A percentile compares a stretch with the other conserved stretches of the same genome.
These are phyloP conservation scores for Scheffersomyces spartinae DNA, from an alignment of 805 yeast genomes.

Conservation along the genomic window DNA sequence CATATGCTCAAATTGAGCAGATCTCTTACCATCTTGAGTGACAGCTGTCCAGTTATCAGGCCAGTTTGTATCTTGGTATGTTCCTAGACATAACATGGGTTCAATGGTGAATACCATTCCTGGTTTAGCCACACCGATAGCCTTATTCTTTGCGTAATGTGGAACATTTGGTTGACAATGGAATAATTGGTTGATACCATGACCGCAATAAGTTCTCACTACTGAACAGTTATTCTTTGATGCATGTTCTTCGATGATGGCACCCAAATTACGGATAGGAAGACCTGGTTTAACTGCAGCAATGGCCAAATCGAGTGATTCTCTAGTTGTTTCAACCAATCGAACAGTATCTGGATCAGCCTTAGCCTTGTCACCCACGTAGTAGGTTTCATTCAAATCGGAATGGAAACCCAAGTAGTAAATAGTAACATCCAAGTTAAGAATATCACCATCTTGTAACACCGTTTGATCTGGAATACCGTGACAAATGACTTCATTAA, in stretches of 20 bases:
- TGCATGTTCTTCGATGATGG: conserved; percentile 81
- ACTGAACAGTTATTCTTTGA: conserved; percentile 68
- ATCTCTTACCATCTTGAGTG: conserved; percentile 78
- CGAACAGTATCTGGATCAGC: conserved; percentile 74
- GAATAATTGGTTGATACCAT: conserved; percentile 79
- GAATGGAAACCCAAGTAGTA: conserved; percentile 86
- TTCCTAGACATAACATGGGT: conserved; percentile 89
- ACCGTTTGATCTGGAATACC: conserved; percentile 91
- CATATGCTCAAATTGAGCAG: conserved; percentile 96
- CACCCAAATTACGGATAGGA: conserved; percentile 78
- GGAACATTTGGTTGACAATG: conserved; percentile 91
- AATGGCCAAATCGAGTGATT: conserved; percentile 76
- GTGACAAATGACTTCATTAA: conserved; percentile 93
- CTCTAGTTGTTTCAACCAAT: conserved; percentile 81
- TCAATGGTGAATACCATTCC: conserved; percentile 97
- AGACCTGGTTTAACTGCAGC: conserved; percentile 82
- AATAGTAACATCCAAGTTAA: conserved; percentile 80
- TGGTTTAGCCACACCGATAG: conserved; percentile 86
- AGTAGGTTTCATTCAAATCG: conserved; percentile 92
- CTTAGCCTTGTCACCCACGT: conserved; percentile 83
- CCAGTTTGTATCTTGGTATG: conserved; percentile 76
- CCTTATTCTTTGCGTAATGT: conserved; percentile 88
- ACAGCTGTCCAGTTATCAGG: conserved; percentile 97
- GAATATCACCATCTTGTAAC: conserved; percentile 86
- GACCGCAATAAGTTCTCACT: conserved; percentile 87